Conservation (phyloP, 2,329 filamentous ascomycete species). For the Pezicula neosporulosa region DNA sequence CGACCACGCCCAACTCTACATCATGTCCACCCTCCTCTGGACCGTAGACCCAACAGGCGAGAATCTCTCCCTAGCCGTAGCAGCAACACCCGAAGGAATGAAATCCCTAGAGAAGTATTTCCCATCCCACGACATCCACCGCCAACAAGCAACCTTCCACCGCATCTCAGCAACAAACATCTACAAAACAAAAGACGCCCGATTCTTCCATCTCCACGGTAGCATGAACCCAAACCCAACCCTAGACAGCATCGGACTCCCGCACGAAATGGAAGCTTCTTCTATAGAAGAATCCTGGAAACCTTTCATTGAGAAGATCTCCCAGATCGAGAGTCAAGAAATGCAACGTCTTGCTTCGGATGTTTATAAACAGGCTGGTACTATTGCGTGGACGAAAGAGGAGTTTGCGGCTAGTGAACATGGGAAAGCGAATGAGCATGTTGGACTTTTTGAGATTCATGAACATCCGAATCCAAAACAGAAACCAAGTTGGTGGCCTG, state of each 20-base stretch:
- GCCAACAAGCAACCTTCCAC: constrained; percentile 18
- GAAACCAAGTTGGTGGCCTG: constrained; percentile 6
- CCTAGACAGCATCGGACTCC: constrained; percentile 32
- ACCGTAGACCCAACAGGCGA: constrained; percentile 4
- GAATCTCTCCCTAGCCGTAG: not conserved
- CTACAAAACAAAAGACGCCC: constrained; percentile 40
- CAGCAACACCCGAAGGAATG: not conserved
- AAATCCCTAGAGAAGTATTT: constrained; percentile 12
- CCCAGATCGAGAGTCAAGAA: constrained; percentile 3
- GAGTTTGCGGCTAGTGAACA: constrained; percentile 32
- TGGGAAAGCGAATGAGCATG: constrained; percentile 37
- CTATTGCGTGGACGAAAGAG: constrained; percentile 8
- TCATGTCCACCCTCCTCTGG: constrained; percentile 17
- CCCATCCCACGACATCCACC: constrained; percentile 21
- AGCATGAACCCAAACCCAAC: constrained; percentile 42
- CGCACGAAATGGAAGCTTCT: constrained; percentile 23
- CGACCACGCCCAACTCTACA: constrained; percentile 30
- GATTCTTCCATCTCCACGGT: constrained; percentile 45
- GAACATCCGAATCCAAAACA: constrained; percentile 14
- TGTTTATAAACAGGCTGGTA: constrained; percentile 14
- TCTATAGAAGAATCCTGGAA: constrained; percentile 27
- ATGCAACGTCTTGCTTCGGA: constrained; percentile 8
- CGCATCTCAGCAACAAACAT: constrained; percentile 39
- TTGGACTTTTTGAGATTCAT: constrained; percentile 36
- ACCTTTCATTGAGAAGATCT: constrained; percentile 20